Conservation (phyloP, 192 early-diverging fungal species). For the Radiomyces spectabilis region DNA sequence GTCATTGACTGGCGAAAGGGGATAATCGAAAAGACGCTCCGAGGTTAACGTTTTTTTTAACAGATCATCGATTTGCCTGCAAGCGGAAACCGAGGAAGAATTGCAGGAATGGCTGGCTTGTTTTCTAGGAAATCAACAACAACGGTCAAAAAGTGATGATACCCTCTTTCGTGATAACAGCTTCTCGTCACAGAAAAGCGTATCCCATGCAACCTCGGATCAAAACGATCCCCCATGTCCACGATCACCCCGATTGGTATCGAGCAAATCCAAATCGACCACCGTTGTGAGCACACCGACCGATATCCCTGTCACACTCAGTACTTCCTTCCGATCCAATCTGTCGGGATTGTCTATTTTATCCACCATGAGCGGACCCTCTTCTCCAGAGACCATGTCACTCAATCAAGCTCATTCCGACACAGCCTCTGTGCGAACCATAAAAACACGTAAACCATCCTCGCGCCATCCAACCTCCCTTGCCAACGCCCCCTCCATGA, state of each 20-base stretch:
- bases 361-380: background rate
- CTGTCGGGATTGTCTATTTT: background rate
- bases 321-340: background rate
- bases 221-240: background rate
- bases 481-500: background rate
- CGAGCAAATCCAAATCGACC: conserved; percentile 8
- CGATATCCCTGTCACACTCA: conserved; percentile 8
- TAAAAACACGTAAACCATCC: too few relatives aligned
- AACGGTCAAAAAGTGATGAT: background rate
- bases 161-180: background rate
- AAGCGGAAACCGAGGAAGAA: conserved; percentile 63
- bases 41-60: conserved; percentile 1
- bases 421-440: too few relatives aligned
- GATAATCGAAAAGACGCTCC: background rate
- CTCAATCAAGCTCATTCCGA: too few relatives aligned
- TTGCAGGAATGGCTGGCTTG: conserved; percentile 47
- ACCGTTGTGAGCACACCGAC: conserved; percentile 8
- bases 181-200: too few relatives aligned
- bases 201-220: background rate
- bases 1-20: background rate
- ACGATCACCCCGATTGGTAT: background rate
- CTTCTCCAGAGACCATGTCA: too few relatives aligned
- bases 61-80: conserved; percentile 33
- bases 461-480: background rate
- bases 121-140: background rate